Evolutionary conservation across 1,139 yeast genomes (phyloP).

Genomic region (Taiozyma sp.): DNA sequence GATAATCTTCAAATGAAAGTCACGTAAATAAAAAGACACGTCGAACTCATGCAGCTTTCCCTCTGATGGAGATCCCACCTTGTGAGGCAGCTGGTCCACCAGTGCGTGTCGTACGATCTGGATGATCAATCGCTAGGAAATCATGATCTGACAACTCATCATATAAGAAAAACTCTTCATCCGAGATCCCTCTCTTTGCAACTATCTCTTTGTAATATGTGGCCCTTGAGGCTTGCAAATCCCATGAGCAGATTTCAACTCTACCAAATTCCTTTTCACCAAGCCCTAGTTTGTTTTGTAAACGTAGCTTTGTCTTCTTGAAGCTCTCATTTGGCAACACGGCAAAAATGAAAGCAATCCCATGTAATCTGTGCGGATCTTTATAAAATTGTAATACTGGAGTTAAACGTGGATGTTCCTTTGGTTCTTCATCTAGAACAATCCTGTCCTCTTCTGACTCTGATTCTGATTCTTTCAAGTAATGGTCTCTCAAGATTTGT

Average conservation of each 20-base stretch:
- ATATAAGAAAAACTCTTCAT: constrained; percentile 47
- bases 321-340: constrained; percentile 61
- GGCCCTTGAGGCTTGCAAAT: constrained; percentile 32
- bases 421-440: constrained; percentile 6
- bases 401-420: constrained; percentile 29
- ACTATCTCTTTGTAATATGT: constrained; percentile 30
- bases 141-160: constrained; percentile 47
- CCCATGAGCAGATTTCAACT: constrained; percentile 47
- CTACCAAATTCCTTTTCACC: constrained; percentile 77
- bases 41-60: neutral
- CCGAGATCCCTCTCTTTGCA: constrained; percentile 26
- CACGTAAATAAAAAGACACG: neutral
- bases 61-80: constrained; percentile 23
- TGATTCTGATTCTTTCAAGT: constrained; percentile 18
- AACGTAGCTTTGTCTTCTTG: constrained; percentile 57
- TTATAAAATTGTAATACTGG: constrained; percentile 72
- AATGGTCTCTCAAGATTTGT: constrained; percentile 9
- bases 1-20: neutral
- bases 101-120: constrained; percentile 51
- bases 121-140: constrained; percentile 76
- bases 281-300: constrained; percentile 64
- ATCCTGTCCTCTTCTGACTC: constrained; percentile 4
- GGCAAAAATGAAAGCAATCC: constrained; percentile 81
- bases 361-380: constrained; percentile 66
- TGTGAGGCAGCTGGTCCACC: constrained; percentile 24